Evolutionary conservation across 495 filamentous ascomycete genomes (phyloP).

Genomic region (Trypethelium eluteriae): DNA sequence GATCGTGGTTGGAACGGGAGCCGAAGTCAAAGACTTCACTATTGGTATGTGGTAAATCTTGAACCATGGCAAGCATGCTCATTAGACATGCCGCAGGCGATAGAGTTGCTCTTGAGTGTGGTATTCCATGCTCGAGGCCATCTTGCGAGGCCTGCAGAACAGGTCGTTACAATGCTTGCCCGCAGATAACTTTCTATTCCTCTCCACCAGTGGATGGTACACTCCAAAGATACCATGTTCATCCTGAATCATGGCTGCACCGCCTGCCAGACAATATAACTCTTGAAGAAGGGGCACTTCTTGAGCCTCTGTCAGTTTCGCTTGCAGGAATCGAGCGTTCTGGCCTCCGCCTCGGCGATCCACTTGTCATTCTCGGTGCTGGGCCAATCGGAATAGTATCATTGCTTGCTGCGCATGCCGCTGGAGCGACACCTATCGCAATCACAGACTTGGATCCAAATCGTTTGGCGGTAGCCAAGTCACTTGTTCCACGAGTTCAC

Average conservation of each 20-base stretch:
- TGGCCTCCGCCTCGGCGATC: constrained; percentile 21
- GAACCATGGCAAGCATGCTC: neutral
- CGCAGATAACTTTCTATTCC: constrained; percentile 23
- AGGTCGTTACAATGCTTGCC: constrained; percentile 26
- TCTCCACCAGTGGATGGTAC: constrained; percentile 24
- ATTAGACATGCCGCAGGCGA: constrained; percentile 15
- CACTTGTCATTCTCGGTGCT: constrained; percentile 26
- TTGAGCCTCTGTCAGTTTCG: constrained; percentile 28
- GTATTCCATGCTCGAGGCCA: constrained; percentile 24
- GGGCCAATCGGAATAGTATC: constrained; percentile 29
- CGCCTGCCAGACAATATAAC: constrained; percentile 23
- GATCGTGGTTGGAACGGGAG: constrained; percentile 21
- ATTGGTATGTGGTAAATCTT: constrained; percentile 9
- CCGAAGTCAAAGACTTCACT: constrained; percentile 18
- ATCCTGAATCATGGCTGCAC: constrained; percentile 25
- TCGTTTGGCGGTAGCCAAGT: constrained; percentile 23
- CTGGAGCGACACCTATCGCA: constrained; percentile 24
- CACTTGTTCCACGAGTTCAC: constrained; percentile 22
- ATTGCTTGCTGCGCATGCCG: constrained; percentile 24
- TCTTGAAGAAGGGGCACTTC: constrained; percentile 27
- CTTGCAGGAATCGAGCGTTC: constrained; percentile 28
- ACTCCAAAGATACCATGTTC: constrained; percentile 24
- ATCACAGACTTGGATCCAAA: constrained; percentile 28
- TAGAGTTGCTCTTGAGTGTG: constrained; percentile 25
- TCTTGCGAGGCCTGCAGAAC: constrained; percentile 25